Percentiles rank a stretch among this genome's conserved stretches.
Evolutionary conservation across 2,329 filamentous ascomycete species (phyloP).

Genomic region (Clonostachys rosea): DNA sequence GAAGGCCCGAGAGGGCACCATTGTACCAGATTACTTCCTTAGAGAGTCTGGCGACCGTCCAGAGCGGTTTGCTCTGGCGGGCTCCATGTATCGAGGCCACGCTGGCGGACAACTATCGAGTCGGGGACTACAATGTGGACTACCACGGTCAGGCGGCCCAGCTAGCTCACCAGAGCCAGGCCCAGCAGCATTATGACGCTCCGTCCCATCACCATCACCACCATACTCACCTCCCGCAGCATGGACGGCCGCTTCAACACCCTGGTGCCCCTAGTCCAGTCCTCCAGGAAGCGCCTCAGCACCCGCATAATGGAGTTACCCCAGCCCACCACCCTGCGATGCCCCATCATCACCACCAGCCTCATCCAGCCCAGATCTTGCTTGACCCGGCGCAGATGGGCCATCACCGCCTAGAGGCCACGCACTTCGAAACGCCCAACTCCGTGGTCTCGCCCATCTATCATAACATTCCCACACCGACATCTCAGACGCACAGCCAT

Average conservation of each 20-base stretch:
- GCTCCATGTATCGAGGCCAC: conserved; percentile 68
- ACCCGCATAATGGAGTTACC: conserved; percentile 1
- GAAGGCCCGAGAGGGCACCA: conserved; percentile 38
- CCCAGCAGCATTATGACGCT: conserved; percentile 58
- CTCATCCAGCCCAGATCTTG: conserved; percentile 34
- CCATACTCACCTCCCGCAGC: conserved; percentile 9
- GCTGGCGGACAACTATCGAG: conserved; percentile 71
- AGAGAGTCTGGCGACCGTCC: conserved; percentile 63
- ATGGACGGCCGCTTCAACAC: conserved; percentile 24
- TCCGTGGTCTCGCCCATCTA: conserved; percentile 49
- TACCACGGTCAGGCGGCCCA: conserved; percentile 66
- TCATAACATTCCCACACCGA: conserved; percentile 39
- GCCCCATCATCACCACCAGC: conserved; percentile 33
- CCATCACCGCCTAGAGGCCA: conserved; percentile 43
- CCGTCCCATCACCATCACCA: conserved; percentile 26
- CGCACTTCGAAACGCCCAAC: conserved; percentile 45
- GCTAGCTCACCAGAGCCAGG: conserved; percentile 60
- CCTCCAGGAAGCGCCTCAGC: not conserved
- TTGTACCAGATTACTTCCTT: conserved; percentile 53
- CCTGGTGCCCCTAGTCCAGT: not conserved
- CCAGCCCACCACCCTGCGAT: conserved; percentile 2
- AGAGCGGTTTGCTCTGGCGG: conserved; percentile 74
- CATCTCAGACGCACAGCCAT: conserved; percentile 20
- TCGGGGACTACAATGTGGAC: conserved; percentile 70
- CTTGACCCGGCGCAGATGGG: conserved; percentile 52